Evolutionary conservation across 169 alveolate species (phyloP), one percentile per base, ranked within the genome.

Genomic region (Eimeria falciformis): DNA sequence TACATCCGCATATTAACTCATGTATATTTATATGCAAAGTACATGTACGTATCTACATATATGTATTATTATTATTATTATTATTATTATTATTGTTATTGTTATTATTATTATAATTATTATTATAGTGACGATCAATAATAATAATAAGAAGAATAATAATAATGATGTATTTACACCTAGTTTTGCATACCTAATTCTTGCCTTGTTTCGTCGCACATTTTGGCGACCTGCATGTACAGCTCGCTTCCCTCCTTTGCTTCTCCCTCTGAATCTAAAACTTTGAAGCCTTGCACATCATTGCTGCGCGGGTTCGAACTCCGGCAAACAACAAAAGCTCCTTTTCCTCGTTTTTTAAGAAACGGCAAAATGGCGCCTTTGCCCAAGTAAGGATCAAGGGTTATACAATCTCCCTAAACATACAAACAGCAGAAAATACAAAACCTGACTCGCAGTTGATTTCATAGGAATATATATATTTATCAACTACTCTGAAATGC

Each of bases 351-450:
- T 45, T 75, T 55, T 27, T 69, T 47, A 62, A 95, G 69, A 66
- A 93, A 95, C 3, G 96, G 96, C 69, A 69, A 91, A 50, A 95
- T 33, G 21, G 95, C 91, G 53, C 90, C 95, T 17, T 90, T 78
- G 11, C 96, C 96, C 94, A 95, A 40, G 82, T 95, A 95, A 21
- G 96, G 95, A 71, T 94, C 94, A 43, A 92, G 85, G 27, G 95
- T 93, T 53, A 94, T 83, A 69, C 92, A 87, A 47, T 93, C 95
- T 33, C 90, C 94, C 91, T 68, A 79, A 47, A 23, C 66, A 43
- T 21, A 58, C 18, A 21, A 58, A 53, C 33, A 56, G 69, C 87
- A 82, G 79, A 21, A 50, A 50, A 50, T 21, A 1, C 62, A 21
- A 50, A 50, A 50, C 4, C 11, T 12, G 62, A 12, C 2, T 12